Conservation (phyloP, 331 rosid species). For the Spiraea crenata region DNA sequence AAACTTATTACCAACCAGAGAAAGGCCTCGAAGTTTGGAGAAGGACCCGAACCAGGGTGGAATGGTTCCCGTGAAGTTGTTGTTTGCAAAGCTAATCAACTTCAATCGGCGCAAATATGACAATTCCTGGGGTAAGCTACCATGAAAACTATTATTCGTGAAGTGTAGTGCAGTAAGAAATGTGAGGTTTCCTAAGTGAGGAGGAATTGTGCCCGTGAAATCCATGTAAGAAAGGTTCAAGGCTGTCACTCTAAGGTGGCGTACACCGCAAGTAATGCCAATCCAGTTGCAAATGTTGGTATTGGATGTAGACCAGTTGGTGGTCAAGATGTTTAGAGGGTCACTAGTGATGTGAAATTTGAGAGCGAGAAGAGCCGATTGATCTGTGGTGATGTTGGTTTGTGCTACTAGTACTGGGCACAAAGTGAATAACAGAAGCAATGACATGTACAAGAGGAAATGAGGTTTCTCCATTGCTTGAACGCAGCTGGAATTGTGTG, state of each 20-base stretch:
- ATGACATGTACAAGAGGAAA: no score
- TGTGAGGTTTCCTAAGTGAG: slow-evolving; percentile 17
- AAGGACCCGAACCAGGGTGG: slow-evolving; percentile 19
- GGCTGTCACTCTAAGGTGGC: neutral
- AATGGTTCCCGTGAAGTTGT: slow-evolving; percentile 17
- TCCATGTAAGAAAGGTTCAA: slow-evolving; percentile 10
- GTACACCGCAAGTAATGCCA: slow-evolving; percentile 7
- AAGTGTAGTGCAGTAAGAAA: slow-evolving; percentile 10
- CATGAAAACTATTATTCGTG: slow-evolving; percentile 15
- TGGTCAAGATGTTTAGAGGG: slow-evolving; percentile 7
- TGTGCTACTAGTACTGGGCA: neutral
- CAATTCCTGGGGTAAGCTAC: slow-evolving; percentile 11
- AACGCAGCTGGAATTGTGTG: no score
- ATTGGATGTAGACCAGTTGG: slow-evolving; percentile 21
- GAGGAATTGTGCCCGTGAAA: slow-evolving; percentile 16
- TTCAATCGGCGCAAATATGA: slow-evolving; percentile 4
- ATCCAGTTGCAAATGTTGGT: slow-evolving; percentile 21
- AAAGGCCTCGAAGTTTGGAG: neutral
- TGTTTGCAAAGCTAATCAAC: neutral
- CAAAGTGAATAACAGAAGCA: no score
- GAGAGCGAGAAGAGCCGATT: slow-evolving; percentile 31
- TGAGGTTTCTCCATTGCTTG: no score
- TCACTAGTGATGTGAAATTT: slow-evolving; percentile 15
- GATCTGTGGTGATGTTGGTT: slow-evolving; percentile 18
- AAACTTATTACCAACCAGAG: slow-evolving; percentile 1